Percentiles rank a stretch among this genome's conserved stretches.
These are phyloP conservation scores for Arthrobotrys pseudoclavata DNA, from an alignment of 2,329 filamentous ascomycete species.

Conservation along the genomic window DNA sequence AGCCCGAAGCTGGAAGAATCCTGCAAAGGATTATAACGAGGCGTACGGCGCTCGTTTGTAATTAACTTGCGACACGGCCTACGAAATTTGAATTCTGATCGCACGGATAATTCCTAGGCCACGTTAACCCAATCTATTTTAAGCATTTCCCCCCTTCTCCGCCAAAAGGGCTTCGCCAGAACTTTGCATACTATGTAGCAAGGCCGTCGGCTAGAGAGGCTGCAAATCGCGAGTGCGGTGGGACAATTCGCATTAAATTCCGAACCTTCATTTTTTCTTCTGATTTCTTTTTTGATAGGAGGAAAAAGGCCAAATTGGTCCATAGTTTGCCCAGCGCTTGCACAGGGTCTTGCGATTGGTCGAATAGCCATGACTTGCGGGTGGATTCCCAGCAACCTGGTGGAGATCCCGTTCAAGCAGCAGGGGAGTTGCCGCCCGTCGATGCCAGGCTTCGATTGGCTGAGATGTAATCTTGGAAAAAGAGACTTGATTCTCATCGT, in stretches of 20 bases:
- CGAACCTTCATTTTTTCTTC: not conserved
- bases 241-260: conserved; percentile 11
- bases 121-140: conserved; percentile 25
- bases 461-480: conserved; percentile 12
- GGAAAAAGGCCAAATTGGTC: conserved; percentile 20
- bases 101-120: conserved; percentile 3
- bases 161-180: not conserved
- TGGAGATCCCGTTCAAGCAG: conserved; percentile 45
- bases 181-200: not conserved
- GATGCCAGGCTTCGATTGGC: conserved; percentile 44
- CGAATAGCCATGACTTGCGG: conserved; percentile 38
- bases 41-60: not conserved
- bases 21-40: conserved; percentile 8
- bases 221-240: not conserved
- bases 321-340: conserved; percentile 52
- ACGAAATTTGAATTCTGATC: conserved; percentile 2
- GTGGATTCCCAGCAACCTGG: conserved; percentile 48
- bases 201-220: conserved; percentile 15
- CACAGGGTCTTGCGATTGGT: conserved; percentile 34
- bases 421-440: conserved; percentile 47
- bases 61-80: conserved; percentile 25
- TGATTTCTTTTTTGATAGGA: too few species aligned
- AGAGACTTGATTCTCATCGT: not conserved
- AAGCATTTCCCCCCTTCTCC: conserved; percentile 4
- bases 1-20: too few species aligned